Base-by-base conservation (phyloP, 345 rosid species). In the Aurinia saxatilis region DNA sequence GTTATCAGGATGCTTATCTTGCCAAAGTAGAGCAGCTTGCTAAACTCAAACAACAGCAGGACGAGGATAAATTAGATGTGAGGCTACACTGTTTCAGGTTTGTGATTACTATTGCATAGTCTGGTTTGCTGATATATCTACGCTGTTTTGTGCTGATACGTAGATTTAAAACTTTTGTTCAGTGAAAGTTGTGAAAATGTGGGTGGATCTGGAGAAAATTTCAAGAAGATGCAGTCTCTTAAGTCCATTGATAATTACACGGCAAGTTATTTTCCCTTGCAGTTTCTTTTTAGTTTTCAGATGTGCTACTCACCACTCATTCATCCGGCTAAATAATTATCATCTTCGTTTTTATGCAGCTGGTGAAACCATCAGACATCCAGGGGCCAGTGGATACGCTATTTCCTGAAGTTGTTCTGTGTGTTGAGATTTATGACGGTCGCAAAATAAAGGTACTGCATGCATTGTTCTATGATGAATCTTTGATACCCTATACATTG, bases 31-130 rank as follows among this genome's bases (percentile, higher is more conserved):
- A 84, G 71, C 74, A 80, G 50, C 65, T 85, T 52, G 84, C 86
- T 19, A 78, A 74, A 53, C 74, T 93, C 62, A 93, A 87, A 75
- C 77, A 77, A 68, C 82, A 77, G 81, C 97, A 93, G 77, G 90
- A 85, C 51, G 83, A 90, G 74, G 92, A 85, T 66, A 90, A 75
- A 77, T 80, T 77, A 50, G 38, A 69, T 36, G 85, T 81, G 25
- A 69, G 51, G 69, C 80, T 93, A 65, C 92, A 93, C 75, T 80
- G 87, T 19, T 75, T 87, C 62, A 85, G 60, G 97, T 86, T 60
- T 75, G 84, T 78, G 41, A 58, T 53, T 11, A 19, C 27, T 41
- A 25, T 13, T 41, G 19, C 47, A 31, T 45, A 36, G 45, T 60
- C 33, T 65, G 13, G 21, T 52, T 39, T 73, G 14, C 53, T 66